Conservation (phyloP, 148 eudicot genomes). For the Vaccinium vitisidaea region DNA sequence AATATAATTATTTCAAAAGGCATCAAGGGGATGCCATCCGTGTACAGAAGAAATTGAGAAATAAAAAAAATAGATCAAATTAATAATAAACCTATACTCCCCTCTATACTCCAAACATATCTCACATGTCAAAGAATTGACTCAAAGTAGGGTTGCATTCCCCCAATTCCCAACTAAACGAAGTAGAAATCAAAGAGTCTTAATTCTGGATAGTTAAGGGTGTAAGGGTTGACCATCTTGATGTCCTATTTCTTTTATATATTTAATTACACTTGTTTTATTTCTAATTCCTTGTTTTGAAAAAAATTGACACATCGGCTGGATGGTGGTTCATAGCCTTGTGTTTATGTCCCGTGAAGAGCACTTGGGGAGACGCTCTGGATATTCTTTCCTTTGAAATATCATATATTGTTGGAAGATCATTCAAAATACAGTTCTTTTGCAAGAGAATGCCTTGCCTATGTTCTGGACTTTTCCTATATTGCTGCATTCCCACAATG, state of each 20-base stretch:
- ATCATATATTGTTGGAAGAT: conserved; percentile 2
- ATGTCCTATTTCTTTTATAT: neutral
- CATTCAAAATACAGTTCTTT: neutral
- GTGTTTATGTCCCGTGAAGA: neutral
- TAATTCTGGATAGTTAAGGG: too few species aligned
- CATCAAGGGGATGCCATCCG: too few species aligned
- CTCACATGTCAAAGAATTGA: too few species aligned
- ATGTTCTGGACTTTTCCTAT: neutral
- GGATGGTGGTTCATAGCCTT: neutral
- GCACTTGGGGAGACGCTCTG: neutral
- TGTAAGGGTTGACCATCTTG: neutral
- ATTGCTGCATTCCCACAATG: neutral
- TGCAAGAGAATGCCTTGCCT: neutral
- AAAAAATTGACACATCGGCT: neutral
- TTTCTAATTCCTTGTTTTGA: neutral
- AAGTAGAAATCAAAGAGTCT: too few species aligned
- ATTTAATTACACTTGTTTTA: neutral
- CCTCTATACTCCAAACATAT: too few species aligned
- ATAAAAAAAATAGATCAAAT: too few species aligned
- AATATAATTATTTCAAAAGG: too few species aligned
- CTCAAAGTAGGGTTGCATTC: too few species aligned
- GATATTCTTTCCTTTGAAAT: neutral
- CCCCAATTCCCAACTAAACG: too few species aligned
- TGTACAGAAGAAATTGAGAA: too few species aligned
- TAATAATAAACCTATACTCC: too few species aligned